These are phyloP conservation scores for Cyclotella baltica DNA, from an alignment of 108 stramenopile genomes.

Conservation along the genomic window DNA sequence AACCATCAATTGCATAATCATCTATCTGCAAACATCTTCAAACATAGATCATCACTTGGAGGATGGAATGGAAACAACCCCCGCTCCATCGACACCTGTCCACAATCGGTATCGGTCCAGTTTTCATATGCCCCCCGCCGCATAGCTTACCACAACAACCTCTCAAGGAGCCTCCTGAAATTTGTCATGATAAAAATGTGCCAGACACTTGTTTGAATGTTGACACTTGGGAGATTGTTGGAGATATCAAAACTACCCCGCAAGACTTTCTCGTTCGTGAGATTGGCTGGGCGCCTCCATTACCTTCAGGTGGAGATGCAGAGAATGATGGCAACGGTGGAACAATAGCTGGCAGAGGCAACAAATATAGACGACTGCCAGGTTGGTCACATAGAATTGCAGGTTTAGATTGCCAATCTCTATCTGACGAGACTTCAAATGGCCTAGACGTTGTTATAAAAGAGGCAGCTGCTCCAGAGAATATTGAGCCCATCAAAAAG, in stretches of 20 bases:
- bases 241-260: slow-evolving; percentile 67
- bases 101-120: slow-evolving; percentile 79
- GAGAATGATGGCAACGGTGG: not conserved
- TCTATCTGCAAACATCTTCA: too few species aligned
- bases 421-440: not conserved
- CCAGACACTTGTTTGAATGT: not conserved
- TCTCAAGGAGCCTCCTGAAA: too few species aligned
- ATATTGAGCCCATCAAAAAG: too few species aligned
- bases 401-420: slow-evolving; percentile 1
- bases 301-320: not conserved
- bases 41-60: too few species aligned
- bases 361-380: not conserved
- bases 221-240: slow-evolving; percentile 74
- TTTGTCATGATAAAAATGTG: not conserved
- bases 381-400: slow-evolving; percentile 26
- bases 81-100: slow-evolving; percentile 45
- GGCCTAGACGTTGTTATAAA: not conserved
- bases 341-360: too few species aligned
- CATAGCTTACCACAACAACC: slow-evolving; percentile 35
- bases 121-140: slow-evolving; percentile 63
- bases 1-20: too few species aligned
- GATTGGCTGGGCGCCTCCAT: slow-evolving; percentile 52
- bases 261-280: slow-evolving; percentile 88
- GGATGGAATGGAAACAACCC: not conserved
- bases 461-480: too few species aligned